Evolutionary conservation across 306 rosid genomes (phyloP).

Genomic region (Begonia fuchsioides): DNA sequence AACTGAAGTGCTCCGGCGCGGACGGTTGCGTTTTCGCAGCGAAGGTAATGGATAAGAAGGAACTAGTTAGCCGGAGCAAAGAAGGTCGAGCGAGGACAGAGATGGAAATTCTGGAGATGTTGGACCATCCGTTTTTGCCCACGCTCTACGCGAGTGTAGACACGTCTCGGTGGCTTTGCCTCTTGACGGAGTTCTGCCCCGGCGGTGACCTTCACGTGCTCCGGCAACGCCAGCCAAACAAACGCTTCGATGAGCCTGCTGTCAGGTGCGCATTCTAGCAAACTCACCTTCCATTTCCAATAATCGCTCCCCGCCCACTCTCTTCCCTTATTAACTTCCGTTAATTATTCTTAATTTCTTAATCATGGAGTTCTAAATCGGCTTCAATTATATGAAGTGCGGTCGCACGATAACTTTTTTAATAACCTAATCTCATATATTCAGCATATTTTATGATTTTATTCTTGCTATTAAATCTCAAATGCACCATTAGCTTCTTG

Average conservation of each 20-base stretch:
- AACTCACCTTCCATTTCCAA: neutral
- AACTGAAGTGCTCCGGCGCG: conserved; percentile 24
- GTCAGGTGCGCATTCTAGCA: conserved; percentile 51
- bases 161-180: conserved; percentile 50
- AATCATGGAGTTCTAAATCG: neutral
- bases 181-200: conserved; percentile 72
- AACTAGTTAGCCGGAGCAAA: conserved; percentile 47
- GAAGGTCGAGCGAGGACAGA: conserved; percentile 75
- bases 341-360: neutral
- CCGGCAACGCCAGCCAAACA: conserved; percentile 63
- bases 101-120: conserved; percentile 46
- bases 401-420: too few species aligned
- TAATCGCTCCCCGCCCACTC: neutral
- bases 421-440: neutral
- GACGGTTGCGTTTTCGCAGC: conserved; percentile 43
- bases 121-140: conserved; percentile 75
- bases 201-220: conserved; percentile 81
- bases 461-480: too few species aligned
- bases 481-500: too few species aligned
- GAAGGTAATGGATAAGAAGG: conserved; percentile 79
- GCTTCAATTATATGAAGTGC: too few species aligned
- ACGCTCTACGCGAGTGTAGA: conserved; percentile 59
- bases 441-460: neutral
- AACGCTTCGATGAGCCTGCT: conserved; percentile 56
- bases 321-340: neutral